Evolutionary conservation across 1,284 basidiomycete genomes (phyloP).

Genomic region (Rhizoctonia solani): DNA sequence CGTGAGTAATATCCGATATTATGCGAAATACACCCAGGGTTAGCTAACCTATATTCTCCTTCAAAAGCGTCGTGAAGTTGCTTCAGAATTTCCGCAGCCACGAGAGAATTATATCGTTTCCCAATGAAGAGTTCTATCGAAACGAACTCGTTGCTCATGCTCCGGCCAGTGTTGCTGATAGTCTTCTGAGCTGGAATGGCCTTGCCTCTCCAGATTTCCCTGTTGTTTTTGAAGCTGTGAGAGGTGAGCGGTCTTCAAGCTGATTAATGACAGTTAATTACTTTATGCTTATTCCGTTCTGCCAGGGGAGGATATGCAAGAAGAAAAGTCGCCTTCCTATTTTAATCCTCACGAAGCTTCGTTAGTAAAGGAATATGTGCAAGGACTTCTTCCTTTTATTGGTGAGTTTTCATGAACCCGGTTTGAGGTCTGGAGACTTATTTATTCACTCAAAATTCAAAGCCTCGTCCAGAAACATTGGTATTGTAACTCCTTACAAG

Average conservation of each 20-base stretch:
- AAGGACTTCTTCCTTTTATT: slow-evolving; percentile 40
- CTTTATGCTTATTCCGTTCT: neutral
- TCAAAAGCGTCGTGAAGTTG: slow-evolving; percentile 59
- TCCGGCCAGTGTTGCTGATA: slow-evolving; percentile 46
- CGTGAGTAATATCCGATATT: too few relatives aligned
- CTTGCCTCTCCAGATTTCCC: slow-evolving; percentile 57
- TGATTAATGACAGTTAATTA: too few relatives aligned
- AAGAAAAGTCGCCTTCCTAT: slow-evolving; percentile 65
- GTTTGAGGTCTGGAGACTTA: neutral
- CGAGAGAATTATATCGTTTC: slow-evolving; percentile 57
- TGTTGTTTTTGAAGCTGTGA: slow-evolving; percentile 60
- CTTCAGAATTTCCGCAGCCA: slow-evolving; percentile 64
- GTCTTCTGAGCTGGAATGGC: slow-evolving; percentile 46
- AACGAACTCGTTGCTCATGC: slow-evolving; percentile 55
- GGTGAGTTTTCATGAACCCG: neutral
- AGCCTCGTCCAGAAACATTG: slow-evolving; percentile 45
- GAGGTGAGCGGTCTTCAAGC: slow-evolving; percentile 47
- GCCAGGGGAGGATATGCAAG: slow-evolving; percentile 56
- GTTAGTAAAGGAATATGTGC: slow-evolving; percentile 57
- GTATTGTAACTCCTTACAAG: slow-evolving; percentile 60
- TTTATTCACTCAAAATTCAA: neutral
- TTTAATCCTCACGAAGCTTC: slow-evolving; percentile 64
- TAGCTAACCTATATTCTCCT: neutral
- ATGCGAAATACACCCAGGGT: neutral
- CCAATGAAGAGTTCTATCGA: slow-evolving; percentile 61